Percentiles rank a stretch among this genome's conserved stretches.
phyloP scores from a whole-genome alignment of 345 rosid genomes.

The Linum lewisii region DNA sequence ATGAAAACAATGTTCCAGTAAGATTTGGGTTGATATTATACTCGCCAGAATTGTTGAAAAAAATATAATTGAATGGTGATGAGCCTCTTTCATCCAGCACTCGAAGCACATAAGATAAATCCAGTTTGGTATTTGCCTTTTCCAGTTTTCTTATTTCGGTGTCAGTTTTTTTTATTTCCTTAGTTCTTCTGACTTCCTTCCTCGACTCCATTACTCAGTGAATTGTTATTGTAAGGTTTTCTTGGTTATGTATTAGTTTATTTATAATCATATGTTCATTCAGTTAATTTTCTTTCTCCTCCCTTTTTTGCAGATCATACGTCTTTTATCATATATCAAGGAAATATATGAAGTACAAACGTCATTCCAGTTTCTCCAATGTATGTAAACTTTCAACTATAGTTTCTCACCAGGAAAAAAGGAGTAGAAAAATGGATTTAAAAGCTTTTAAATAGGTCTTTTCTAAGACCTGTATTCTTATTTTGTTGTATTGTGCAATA shows the following conservation, averaged over 20 bases:
- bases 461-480: not conserved
- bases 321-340: conserved; percentile 71
- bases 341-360: conserved; percentile 66
- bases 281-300: not conserved
- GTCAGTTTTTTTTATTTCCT: no score
- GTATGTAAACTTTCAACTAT: conserved; percentile 33
- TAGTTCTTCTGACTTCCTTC: no score
- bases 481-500: not conserved
- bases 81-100: conserved; percentile 29
- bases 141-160: conserved; percentile 1
- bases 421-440: no score
- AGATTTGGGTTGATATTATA: conserved; percentile 88
- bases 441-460: not conserved
- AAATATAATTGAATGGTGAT: conserved; percentile 47
- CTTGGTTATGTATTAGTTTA: no score
- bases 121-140: conserved; percentile 65
- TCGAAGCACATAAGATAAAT: conserved; percentile 57
- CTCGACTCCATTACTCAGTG: no score
- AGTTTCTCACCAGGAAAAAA: not conserved
- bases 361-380: conserved; percentile 85
- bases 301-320: conserved; percentile 60
- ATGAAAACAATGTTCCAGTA: conserved; percentile 74
- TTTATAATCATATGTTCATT: not conserved
- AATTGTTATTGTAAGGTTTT: no score
- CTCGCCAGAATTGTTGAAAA: conserved; percentile 57